These are phyloP conservation scores for Bretziella fagacearum DNA, from an alignment of 2,329 filamentous ascomycete genomes.

Conservation along the genomic window DNA sequence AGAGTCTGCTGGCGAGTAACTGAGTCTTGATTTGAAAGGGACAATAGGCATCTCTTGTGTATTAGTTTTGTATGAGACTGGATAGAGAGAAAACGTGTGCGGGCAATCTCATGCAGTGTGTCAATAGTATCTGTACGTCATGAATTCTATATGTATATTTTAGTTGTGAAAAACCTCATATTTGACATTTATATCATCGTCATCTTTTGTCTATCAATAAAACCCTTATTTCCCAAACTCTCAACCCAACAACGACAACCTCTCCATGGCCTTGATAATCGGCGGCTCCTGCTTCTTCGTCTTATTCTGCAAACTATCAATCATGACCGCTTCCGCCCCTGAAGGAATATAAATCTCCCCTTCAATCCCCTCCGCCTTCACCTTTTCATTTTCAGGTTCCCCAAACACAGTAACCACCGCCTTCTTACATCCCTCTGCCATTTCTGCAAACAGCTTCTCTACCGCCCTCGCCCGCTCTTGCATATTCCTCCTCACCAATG, in stretches of 20 bases:
- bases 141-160: too few relatives aligned
- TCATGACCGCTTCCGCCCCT: conserved; percentile 36
- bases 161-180: too few relatives aligned
- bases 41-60: conserved; percentile 4
- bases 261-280: conserved; percentile 31
- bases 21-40: neutral
- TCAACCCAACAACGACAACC: conserved; percentile 28
- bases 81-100: neutral
- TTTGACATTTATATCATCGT: neutral
- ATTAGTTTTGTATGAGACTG: conserved; percentile 11
- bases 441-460: conserved; percentile 55
- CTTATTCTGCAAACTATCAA: conserved; percentile 31
- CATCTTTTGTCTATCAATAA: conserved; percentile 4
- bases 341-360: conserved; percentile 22
- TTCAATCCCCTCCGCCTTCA: conserved; percentile 13
- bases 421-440: conserved; percentile 49
- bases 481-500: conserved; percentile 66
- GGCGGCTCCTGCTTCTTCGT: conserved; percentile 32
- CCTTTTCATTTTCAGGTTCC: conserved; percentile 15
- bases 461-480: conserved; percentile 68
- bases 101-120: neutral
- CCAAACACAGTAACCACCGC: conserved; percentile 56
- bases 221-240: neutral
- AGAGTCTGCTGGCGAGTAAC: conserved; percentile 8
- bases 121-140: neutral